Base-by-base conservation (phyloP, 495 filamentous ascomycete genomes). In the Talaromyces wortmannii region DNA sequence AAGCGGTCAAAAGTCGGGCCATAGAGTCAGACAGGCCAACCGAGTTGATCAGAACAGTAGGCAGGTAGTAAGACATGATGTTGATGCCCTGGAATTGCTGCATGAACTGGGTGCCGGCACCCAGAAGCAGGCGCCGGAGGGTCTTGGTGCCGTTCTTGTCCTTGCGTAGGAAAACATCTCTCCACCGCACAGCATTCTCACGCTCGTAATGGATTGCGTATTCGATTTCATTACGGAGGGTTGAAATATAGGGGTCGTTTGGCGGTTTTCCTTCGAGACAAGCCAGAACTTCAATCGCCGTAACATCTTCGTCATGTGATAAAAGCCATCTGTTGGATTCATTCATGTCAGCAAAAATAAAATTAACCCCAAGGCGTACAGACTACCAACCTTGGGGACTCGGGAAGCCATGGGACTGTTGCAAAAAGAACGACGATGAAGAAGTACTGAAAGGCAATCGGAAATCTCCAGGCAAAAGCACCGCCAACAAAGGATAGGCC, bases 31-130 rank as follows among this genome's bases (percentile, higher is more conserved):
- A 59, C 16, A 81, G 67, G 0, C 73, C 72, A 29, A 83, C 78
- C 3, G 77, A 79, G 17, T 73, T 58, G 18, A 77, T 77, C 7
- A 83, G 62, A 2, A 83, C 77, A 4, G 67, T 75, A 0, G 80
- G 76, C 0, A 78, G 59, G 46, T 79, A 78, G 52, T 78, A 79
- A 0, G 66, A 62, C 61, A 65, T 70, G 49, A 71, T 69, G 46
- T 80, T 80, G 54, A 80, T 78, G 16, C 78, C 77, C 29, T 61
- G 60, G 7, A 82, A 66, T 53, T 82, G 80, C 52, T 82, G 78
- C 74, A 82, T 80, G 15, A 72, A 69, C 47, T 83, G 78, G 0
- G 68, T 74, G 2, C 77, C 76, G 16, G 71, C 73, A 16, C 79
- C 77, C 0, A 83, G 75, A 32, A 80, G 43, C 3, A 82, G 47